Conservation (phyloP, 1,284 basidiomycete species). For the Rhodotorula glutinis region DNA sequence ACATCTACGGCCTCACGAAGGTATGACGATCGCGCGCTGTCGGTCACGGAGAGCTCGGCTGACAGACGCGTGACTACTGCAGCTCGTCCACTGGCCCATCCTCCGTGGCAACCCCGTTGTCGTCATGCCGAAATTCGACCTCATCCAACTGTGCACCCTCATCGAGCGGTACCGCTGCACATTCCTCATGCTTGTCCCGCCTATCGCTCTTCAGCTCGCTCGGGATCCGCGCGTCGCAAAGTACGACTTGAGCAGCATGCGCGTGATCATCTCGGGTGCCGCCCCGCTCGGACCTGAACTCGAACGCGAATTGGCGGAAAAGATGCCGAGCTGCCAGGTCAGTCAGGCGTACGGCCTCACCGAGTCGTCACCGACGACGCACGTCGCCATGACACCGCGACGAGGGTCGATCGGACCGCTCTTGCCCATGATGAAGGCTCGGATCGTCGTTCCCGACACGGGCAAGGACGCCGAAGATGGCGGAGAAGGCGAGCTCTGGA, state of each 20-base stretch:
- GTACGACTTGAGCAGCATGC: conserved; percentile 65
- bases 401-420: conserved; percentile 67
- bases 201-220: conserved; percentile 70
- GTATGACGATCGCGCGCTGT: not conserved
- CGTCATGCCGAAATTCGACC: conserved; percentile 70
- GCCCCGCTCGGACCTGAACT: conserved; percentile 72
- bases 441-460: conserved; percentile 64
- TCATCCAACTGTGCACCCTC: conserved; percentile 63
- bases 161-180: conserved; percentile 67
- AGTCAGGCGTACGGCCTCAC: conserved; percentile 66
- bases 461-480: conserved; percentile 52
- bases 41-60: not conserved
- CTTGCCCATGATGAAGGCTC: conserved; percentile 72
- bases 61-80: conserved; percentile 44
- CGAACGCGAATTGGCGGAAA: conserved; percentile 53
- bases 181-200: conserved; percentile 70
- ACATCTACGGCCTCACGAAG: conserved; percentile 31
- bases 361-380: conserved; percentile 65
- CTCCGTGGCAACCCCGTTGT: conserved; percentile 61
- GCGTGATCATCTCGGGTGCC: conserved; percentile 68
- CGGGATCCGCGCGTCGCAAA: conserved; percentile 61
- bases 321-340: conserved; percentile 48
- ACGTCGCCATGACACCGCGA: conserved; percentile 50
- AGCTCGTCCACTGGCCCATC: conserved; percentile 61
- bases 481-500: conserved; percentile 72